Conservation (phyloP, 176 grass and related monocot genomes). For the Calamus simplicifolius region DNA sequence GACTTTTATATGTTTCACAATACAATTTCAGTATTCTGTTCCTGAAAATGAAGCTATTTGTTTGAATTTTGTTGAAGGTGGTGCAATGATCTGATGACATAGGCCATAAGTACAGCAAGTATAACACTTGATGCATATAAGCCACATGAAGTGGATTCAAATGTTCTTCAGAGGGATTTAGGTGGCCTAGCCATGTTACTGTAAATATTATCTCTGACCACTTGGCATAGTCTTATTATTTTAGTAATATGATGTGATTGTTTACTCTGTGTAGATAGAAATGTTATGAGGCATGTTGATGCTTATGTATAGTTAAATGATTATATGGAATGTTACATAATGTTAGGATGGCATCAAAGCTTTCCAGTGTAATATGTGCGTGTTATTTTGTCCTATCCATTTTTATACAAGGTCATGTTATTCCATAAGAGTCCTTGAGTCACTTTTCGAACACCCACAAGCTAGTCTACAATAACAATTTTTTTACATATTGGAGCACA, state of each 20-base stretch:
- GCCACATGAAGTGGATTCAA: slow-evolving; percentile 18
- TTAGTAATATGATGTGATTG: slow-evolving; percentile 3
- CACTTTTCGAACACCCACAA: no score
- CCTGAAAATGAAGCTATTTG: slow-evolving; percentile 25
- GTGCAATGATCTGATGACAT: slow-evolving; percentile 30
- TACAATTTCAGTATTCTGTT: background rate
- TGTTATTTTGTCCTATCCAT: no score
- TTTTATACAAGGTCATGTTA: no score
- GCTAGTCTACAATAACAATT: no score
- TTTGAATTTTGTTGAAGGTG: slow-evolving; percentile 36
- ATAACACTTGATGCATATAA: no score
- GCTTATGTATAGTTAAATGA: background rate
- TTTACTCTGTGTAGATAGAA: background rate
- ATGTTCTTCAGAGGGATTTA: slow-evolving; percentile 31
- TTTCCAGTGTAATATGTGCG: background rate
- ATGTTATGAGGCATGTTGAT: background rate
- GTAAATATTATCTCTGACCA: slow-evolving; percentile 25
- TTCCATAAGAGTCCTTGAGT: no score
- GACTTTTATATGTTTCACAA: background rate
- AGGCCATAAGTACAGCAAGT: no score
- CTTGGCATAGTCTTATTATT: background rate
- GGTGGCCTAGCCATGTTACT: slow-evolving; percentile 36
- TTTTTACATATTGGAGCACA: no score
- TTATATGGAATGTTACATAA: no score
- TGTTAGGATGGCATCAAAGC: no score